These are phyloP conservation scores for Tetrahymena elliotti DNA, from an alignment of 73 alveolate species.

Conservation along the genomic window DNA sequence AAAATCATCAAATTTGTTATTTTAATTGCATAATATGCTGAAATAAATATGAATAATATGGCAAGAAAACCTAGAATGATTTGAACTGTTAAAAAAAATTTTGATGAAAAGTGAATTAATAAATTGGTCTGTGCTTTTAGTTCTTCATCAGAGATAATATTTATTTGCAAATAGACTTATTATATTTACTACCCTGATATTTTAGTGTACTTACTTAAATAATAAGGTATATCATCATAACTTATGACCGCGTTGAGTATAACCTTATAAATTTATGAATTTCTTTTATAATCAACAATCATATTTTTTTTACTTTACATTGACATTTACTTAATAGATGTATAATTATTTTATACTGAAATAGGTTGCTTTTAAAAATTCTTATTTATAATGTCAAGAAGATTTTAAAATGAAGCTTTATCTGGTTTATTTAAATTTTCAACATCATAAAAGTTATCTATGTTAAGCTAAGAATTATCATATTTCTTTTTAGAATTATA, in stretches of 20 bases:
- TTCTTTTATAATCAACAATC: neutral
- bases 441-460: neutral
- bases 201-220: neutral
- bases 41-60: too few relatives aligned
- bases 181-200: neutral
- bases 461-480: neutral
- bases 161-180: neutral
- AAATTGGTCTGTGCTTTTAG: neutral
- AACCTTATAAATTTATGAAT: neutral
- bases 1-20: neutral
- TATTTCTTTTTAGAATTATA: neutral
- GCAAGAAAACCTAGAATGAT: neutral
- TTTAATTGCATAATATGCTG: neutral
- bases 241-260: neutral
- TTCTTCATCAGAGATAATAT: neutral
- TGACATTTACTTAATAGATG: neutral
- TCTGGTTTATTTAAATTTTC: neutral
- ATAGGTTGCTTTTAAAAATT: neutral
- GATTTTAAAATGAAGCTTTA: neutral
- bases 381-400: neutral
- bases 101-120: neutral
- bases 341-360: neutral
- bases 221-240: neutral
- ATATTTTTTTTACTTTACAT: neutral
- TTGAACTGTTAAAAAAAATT: neutral